Percentiles rank a stretch among this genome's conserved stretches.
These are phyloP conservation scores for Sporothrix pallida DNA, from an alignment of 2,329 filamentous ascomycete species.

Conservation along the genomic window DNA sequence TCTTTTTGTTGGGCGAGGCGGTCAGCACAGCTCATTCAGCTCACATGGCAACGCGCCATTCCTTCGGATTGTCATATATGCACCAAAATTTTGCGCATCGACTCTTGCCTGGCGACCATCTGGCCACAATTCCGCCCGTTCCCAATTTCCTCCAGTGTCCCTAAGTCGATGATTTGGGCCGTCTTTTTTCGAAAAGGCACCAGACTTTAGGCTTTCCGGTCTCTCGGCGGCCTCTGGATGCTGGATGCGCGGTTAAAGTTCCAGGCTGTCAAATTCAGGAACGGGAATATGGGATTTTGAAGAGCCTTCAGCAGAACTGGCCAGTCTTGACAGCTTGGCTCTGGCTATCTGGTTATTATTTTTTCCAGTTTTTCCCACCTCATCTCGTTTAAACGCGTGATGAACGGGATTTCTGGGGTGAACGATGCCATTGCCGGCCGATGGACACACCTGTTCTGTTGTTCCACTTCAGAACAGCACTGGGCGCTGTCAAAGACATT, in stretches of 20 bases:
- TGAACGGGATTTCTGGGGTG: background rate
- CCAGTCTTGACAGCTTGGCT: background rate
- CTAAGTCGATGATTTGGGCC: too few relatives aligned
- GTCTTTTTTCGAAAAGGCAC: background rate
- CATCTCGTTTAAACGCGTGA: constrained; percentile 8
- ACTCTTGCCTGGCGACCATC: background rate
- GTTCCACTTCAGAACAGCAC: background rate
- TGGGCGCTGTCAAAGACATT: constrained; percentile 1
- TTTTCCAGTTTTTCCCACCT: background rate
- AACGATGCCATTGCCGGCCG: background rate
- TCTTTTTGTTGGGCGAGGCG: too few relatives aligned
- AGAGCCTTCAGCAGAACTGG: background rate
- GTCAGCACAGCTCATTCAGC: background rate
- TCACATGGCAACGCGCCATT: too few relatives aligned
- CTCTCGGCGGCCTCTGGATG: background rate
- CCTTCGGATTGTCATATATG: background rate
- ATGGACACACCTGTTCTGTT: too few relatives aligned
- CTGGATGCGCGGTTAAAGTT: constrained; percentile 14
- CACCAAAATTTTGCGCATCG: background rate
- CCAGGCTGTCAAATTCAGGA: background rate
- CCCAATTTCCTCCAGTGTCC: too few relatives aligned
- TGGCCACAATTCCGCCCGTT: background rate
- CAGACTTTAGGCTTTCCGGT: constrained; percentile 25
- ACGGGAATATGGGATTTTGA: background rate
- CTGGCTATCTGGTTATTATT: background rate